Conservation (phyloP, 306 rosid genomes). For the Corylus avellana region DNA sequence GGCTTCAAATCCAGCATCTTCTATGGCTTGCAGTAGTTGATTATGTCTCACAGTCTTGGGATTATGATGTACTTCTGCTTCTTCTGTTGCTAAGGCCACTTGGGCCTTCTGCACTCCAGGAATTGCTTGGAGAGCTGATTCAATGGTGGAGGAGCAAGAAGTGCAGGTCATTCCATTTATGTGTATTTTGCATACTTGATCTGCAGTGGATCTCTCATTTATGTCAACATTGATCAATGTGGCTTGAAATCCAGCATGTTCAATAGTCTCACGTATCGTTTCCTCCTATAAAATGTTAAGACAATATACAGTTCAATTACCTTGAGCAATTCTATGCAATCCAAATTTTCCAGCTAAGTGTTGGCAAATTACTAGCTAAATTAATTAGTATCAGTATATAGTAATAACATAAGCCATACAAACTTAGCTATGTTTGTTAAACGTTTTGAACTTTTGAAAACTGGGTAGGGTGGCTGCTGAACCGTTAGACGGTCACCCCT, state of each 20-base stretch:
- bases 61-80: slow-evolving; percentile 70
- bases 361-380: not conserved
- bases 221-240: slow-evolving; percentile 35
- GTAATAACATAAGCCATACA: no score
- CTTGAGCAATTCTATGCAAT: not conserved
- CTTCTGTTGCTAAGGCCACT: slow-evolving; percentile 79
- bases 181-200: slow-evolving; percentile 63
- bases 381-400: no score
- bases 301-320: not conserved
- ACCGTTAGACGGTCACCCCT: no score
- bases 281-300: slow-evolving; percentile 50
- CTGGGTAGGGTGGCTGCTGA: no score
- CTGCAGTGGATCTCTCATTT: slow-evolving; percentile 24
- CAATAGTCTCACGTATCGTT: slow-evolving; percentile 61
- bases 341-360: not conserved
- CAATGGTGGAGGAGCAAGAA: slow-evolving; percentile 73
- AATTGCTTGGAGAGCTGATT: slow-evolving; percentile 51
- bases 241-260: slow-evolving; percentile 76
- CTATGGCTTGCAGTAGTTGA: slow-evolving; percentile 47
- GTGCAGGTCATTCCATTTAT: slow-evolving; percentile 85
- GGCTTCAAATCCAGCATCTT: slow-evolving; percentile 65
- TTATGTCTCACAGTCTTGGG: slow-evolving; percentile 48
- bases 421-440: no score
- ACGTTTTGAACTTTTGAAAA: no score
- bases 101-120: slow-evolving; percentile 58